Base-by-base conservation (phyloP, 2,329 filamentous ascomycete genomes). In the Leptodontidium sp. region DNA sequence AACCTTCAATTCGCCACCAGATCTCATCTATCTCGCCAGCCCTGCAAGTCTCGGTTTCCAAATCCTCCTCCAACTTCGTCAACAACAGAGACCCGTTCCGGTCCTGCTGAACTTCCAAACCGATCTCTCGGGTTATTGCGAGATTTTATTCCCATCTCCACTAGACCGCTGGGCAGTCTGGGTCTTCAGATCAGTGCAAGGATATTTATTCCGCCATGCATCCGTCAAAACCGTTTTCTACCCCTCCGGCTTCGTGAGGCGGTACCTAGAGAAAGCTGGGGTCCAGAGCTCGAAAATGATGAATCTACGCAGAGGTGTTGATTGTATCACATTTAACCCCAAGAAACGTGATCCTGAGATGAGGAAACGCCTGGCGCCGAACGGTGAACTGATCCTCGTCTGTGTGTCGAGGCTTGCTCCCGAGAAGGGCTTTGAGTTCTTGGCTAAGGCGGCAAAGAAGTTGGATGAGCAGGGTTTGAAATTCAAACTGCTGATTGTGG, bases 31-130 rank as follows among this genome's bases (percentile, higher is more conserved):
- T 74, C 82, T 92, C 14, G 90, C 90, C 1, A 91, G 88, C 53
- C 90, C 90, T 0, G 90, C 90, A 1, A 90, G 88, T 5, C 81
- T 92, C 2, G 90, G 90, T 4, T 92, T 92, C 74, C 90, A 92
- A 71, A 86, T 92, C 65, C 84, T 92, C 79, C 81, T 92, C n/a
- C 89, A 92, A 76, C 80, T 91, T 62, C 84, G 88, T 55, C 89
- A 91, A 72, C 83, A 91, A 65, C 81, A 83, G 78, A 77, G 26
- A 81, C 85, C 40, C 81, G 84, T 89, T 0, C 86, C 86, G 2
- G 81, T 91, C 1, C 82, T 92, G 53, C 86, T 90, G 77, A 93
- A 92, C 77, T 92, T 91, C 72, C 90, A 92, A 78, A 93, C 90
- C 0, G 90, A 92, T 75, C 81, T 93, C 11, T 87, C 88, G 0